Base-by-base conservation (phyloP, 75 land plant species). In the Cunninghamia lanceolata region DNA sequence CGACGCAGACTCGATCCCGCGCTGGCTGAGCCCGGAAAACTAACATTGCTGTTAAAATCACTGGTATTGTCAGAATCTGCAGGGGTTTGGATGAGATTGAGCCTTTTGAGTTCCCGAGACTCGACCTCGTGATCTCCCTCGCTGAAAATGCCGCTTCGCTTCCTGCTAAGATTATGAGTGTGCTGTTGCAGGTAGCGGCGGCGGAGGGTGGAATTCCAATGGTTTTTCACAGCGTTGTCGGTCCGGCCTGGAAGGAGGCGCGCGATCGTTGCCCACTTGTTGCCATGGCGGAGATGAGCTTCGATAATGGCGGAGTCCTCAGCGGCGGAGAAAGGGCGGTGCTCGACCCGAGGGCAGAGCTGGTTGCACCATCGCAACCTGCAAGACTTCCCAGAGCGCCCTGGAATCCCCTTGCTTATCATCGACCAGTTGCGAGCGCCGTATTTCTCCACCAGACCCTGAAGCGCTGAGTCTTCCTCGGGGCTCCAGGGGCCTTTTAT, bases 401-500 rank as follows among this genome's bases (percentile, higher is more conserved):
- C 93, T 3, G 91, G 86, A 8, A 91, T 83, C 21, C 88, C 86
- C 30, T 76, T 46, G 87, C 95, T 93, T 32, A 94, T 94, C 81
- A 86, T 19, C 25, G 89, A 87, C 95, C 95, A 94, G 86, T 94
- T 91, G 36, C 93, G 82, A 14, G 95, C 85, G 0, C 95, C 95
- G 16, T 94, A 91, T 80, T 59, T 82, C 86, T 88, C 91, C 70
- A 94, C 95, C 74, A 94, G 86, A 73, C 52, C 77, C 39, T 83
- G 86, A 8, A 94, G 88, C 39, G 85, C 68, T 4, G 86, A 86
- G 84, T 94, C 95, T 87, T 94, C 95, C 68, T 94, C 91, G 21
- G 94, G 92, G 38, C 88, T 94, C 95, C 95, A 94, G 39, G 93
- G 88, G 15, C 94, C 94, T 86, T 92, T 94, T 14, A 89, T 82